Conservation (phyloP, 2,329 filamentous ascomycete genomes). For the Ophiosphaerella korrae region DNA sequence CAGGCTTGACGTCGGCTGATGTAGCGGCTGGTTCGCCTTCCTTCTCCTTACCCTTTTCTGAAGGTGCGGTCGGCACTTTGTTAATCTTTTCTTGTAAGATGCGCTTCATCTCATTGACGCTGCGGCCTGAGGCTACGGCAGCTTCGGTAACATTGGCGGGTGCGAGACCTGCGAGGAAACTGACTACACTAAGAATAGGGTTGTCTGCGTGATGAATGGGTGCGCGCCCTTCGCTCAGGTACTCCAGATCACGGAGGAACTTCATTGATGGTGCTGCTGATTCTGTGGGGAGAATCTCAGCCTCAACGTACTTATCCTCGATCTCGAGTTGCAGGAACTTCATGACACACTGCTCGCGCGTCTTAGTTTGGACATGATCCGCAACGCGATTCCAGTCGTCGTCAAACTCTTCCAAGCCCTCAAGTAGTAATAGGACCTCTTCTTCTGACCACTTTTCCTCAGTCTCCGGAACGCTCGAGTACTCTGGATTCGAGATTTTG, state of each 20-base stretch:
- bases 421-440: constrained; percentile 85
- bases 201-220: constrained; percentile 94
- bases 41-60: constrained; percentile 63
- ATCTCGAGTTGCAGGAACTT: constrained; percentile 97
- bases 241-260: constrained; percentile 60
- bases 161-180: constrained; percentile 88
- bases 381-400: constrained; percentile 95
- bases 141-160: constrained; percentile 90
- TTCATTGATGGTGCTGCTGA: constrained; percentile 52
- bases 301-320: constrained; percentile 93
- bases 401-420: constrained; percentile 89
- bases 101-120: constrained; percentile 82
- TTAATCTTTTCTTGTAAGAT: constrained; percentile 80
- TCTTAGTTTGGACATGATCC: constrained; percentile 88
- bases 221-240: constrained; percentile 73
- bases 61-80: constrained; percentile 53
- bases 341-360: constrained; percentile 92
- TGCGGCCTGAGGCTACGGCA: constrained; percentile 74
- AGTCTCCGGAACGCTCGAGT: constrained; percentile 77
- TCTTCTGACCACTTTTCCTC: constrained; percentile 91
- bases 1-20: constrained; percentile 58
- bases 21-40: constrained; percentile 56
- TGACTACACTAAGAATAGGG: constrained; percentile 93
- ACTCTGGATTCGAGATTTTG: constrained; percentile 86
- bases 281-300: constrained; percentile 63